Conservation (phyloP, 768 basidiomycete genomes). For the Dentipellis fragilis region DNA sequence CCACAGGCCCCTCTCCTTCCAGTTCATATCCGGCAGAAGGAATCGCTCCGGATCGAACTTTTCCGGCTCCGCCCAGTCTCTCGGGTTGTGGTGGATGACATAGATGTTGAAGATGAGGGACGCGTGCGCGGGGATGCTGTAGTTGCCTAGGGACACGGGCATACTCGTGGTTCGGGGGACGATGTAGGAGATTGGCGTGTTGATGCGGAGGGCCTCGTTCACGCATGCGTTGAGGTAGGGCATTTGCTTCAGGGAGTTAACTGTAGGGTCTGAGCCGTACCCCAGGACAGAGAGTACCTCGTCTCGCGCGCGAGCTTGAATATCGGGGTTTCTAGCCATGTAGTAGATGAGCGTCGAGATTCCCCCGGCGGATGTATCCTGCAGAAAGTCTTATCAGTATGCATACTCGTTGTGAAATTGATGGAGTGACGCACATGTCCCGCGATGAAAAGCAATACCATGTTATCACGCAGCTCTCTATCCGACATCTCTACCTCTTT, state of each 20-base stretch:
- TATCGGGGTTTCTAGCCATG: constrained; percentile 26
- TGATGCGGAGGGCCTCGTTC: constrained; percentile 29
- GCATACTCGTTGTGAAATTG: constrained; percentile 16
- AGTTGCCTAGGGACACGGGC: background rate
- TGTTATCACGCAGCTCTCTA: constrained; percentile 27
- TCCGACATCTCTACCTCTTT: constrained; percentile 23
- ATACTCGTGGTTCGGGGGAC: constrained; percentile 12
- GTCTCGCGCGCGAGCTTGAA: constrained; percentile 25
- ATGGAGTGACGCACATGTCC: constrained; percentile 24
- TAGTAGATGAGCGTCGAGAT: constrained; percentile 27
- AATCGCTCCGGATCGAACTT: background rate
- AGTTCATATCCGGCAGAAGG: background rate
- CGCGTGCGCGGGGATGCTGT: background rate
- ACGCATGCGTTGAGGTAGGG: constrained; percentile 29
- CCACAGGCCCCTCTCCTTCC: background rate
- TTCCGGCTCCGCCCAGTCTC: background rate
- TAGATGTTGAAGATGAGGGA: background rate
- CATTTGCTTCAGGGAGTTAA: constrained; percentile 20
- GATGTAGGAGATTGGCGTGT: constrained; percentile 19
- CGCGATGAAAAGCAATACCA: constrained; percentile 29
- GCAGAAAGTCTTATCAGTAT: background rate
- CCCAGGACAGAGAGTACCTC: constrained; percentile 16
- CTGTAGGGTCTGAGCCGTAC: background rate
- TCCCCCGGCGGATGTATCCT: constrained; percentile 26
- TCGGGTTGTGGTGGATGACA: background rate